These are phyloP conservation scores for Raphanus sativus DNA, from an alignment of 345 rosid species.

Conservation along the genomic window DNA sequence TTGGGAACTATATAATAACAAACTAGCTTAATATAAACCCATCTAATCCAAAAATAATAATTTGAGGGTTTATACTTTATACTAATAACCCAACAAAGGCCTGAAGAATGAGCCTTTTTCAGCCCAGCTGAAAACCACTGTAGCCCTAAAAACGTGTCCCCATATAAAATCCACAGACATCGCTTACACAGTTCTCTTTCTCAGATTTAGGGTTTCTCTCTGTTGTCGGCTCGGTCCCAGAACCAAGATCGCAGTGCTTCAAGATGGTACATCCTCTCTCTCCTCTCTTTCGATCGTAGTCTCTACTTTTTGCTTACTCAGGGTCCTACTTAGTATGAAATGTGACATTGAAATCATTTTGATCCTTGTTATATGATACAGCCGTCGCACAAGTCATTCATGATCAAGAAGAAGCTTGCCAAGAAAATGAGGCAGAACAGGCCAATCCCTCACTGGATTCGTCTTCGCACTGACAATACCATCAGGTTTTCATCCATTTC, in stretches of 20 bases:
- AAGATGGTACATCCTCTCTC: constrained; percentile 25
- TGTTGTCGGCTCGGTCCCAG: constrained; percentile 1
- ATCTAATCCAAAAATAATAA: too few relatives aligned
- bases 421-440: constrained; percentile 79
- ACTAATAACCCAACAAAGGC: not conserved
- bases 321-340: not conserved
- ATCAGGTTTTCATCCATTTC: constrained; percentile 42
- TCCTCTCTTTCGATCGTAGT: not conserved
- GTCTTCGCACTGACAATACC: constrained; percentile 65
- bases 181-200: not conserved
- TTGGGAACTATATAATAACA: not conserved
- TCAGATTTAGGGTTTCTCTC: constrained; percentile 27
- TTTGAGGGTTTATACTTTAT: too few relatives aligned
- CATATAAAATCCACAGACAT: not conserved
- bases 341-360: not conserved
- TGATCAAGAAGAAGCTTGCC: constrained; percentile 62
- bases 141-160: not conserved
- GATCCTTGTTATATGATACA: constrained; percentile 17
- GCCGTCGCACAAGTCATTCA: constrained; percentile 94
- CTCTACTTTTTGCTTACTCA: not conserved
- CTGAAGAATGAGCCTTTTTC: not conserved
- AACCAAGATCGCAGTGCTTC: constrained; percentile 12
- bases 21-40: too few relatives aligned
- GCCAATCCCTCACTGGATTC: constrained; percentile 77
- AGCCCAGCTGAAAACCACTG: not conserved